Percentiles rank a stretch among this genome's conserved stretches.
Conservation (phyloP, 2,329 filamentous ascomycete genomes). For the Aspergillus floridensis region DNA sequence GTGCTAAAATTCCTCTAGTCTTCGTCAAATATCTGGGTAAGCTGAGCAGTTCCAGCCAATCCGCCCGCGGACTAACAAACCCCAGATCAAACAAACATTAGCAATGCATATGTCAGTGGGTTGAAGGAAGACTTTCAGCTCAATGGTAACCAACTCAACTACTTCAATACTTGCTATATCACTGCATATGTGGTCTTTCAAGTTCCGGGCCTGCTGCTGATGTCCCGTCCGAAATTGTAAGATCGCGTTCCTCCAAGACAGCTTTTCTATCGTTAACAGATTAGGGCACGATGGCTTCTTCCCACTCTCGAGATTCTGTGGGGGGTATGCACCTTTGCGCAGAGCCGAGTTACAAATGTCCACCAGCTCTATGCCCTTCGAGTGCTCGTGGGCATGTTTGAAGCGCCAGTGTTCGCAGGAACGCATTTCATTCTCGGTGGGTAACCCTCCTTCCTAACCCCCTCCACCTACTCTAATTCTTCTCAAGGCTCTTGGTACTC, state of each 20-base stretch:
- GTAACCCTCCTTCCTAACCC: too few relatives aligned
- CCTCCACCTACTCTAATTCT: neutral
- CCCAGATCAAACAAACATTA: constrained; percentile 33
- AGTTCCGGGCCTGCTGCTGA: constrained; percentile 28
- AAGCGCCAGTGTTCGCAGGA: constrained; percentile 34
- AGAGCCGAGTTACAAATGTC: constrained; percentile 32
- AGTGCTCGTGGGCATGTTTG: constrained; percentile 34
- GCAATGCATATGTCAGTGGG: constrained; percentile 35
- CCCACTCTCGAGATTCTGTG: constrained; percentile 33
- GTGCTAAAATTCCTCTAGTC: constrained; percentile 19
- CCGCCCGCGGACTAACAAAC: neutral
- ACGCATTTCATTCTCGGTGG: constrained; percentile 34
- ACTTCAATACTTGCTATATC: constrained; percentile 32
- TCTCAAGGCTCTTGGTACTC: constrained; percentile 40
- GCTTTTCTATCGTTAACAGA: neutral
- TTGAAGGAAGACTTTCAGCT: constrained; percentile 33
- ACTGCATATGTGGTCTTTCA: constrained; percentile 34
- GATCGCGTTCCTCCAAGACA: neutral
- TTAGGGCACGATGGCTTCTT: constrained; percentile 29
- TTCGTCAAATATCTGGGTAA: constrained; percentile 30
- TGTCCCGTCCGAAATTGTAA: constrained; percentile 30
- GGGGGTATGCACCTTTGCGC: constrained; percentile 36
- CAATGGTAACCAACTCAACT: constrained; percentile 32
- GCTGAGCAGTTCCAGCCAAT: neutral
- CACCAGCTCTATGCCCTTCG: constrained; percentile 35